phyloP scores from a whole-genome alignment of 805 yeast species.

The Candida lessepsii region DNA sequence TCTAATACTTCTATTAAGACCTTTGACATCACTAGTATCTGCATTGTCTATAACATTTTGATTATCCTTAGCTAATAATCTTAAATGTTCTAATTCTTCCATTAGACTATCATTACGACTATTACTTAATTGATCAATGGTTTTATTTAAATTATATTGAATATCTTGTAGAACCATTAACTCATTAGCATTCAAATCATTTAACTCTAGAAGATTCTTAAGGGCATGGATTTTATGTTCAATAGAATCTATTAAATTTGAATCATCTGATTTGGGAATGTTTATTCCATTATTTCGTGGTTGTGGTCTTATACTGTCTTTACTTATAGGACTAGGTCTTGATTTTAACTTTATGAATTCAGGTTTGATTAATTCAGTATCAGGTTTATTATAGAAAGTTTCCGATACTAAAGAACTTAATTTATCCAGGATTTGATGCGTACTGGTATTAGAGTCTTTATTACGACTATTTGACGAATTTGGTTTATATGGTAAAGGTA shows the following conservation, averaged over 20 bases:
- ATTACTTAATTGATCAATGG: slow-evolving; percentile 3
- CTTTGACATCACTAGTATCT: not conserved
- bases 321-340: slow-evolving; percentile 14
- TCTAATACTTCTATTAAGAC: no score
- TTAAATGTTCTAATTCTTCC: slow-evolving; percentile 2
- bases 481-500: slow-evolving; percentile 16
- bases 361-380: slow-evolving; percentile 1
- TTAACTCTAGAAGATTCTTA: slow-evolving; percentile 8
- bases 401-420: not conserved
- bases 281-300: not conserved
- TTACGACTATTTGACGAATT: not conserved
- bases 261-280: not conserved
- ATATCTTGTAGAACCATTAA: slow-evolving; percentile 10
- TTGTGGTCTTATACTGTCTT: not conserved
- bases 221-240: slow-evolving; percentile 11
- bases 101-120: slow-evolving; percentile 1
- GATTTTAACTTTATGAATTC: slow-evolving; percentile 6
- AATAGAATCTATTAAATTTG: slow-evolving; percentile 7
- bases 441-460: not conserved
- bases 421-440: not conserved
- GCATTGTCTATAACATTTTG: not conserved
- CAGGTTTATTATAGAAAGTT: not conserved
- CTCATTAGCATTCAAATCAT: slow-evolving; percentile 8
- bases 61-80: not conserved
- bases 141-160: slow-evolving; percentile 3